phyloP scores from a whole-genome alignment of 306 rosid species.

The Vigna hirtella region DNA sequence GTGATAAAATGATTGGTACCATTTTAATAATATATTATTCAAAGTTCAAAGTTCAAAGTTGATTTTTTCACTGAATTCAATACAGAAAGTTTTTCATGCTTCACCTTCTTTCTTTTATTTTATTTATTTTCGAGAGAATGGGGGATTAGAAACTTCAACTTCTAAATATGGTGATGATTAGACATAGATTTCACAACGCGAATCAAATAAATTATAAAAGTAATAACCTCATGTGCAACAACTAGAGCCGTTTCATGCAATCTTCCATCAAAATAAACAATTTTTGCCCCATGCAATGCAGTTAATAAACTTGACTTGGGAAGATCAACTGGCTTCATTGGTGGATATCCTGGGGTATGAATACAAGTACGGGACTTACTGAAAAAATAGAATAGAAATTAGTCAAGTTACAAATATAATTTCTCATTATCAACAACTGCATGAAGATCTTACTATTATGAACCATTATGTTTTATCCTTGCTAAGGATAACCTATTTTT shows the following conservation, averaged over 20 bases:
- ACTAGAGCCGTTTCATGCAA: conserved; percentile 79
- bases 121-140: not conserved
- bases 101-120: not conserved
- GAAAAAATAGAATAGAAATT: conserved; percentile 37
- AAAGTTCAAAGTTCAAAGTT: conserved; percentile 1
- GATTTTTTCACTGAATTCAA: not conserved
- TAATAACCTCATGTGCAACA: conserved; percentile 81
- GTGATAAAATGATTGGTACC: not conserved
- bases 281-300: conserved; percentile 76
- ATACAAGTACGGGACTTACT: conserved; percentile 94
- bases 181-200: not conserved
- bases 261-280: conserved; percentile 76
- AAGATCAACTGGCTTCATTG: conserved; percentile 76
- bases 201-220: not conserved
- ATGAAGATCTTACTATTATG: not conserved
- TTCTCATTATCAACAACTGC: conserved; percentile 13
- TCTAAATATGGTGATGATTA: not conserved
- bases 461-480: conserved; percentile 16
- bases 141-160: not conserved
- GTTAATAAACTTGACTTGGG: conserved; percentile 62
- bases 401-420: conserved; percentile 34
- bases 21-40: not conserved
- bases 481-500: not conserved
- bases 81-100: conserved; percentile 29
- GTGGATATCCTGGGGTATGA: conserved; percentile 87